Conservation (phyloP, 306 rosid species). For the Hippophae rhamnoides region DNA sequence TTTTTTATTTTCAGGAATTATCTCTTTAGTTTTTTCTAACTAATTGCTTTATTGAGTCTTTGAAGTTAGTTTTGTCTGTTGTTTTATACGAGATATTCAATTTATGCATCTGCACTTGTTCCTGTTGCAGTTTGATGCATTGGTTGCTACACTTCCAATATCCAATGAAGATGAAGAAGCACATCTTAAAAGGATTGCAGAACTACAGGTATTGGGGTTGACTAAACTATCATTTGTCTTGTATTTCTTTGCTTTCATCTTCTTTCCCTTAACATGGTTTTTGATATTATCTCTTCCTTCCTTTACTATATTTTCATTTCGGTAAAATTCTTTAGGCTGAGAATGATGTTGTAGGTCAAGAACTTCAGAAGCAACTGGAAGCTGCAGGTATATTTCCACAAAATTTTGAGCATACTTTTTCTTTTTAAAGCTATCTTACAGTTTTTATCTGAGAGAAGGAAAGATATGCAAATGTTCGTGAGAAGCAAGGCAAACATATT, state of each 20-base stretch:
- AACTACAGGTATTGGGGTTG: conserved; percentile 52
- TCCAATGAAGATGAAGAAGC: conserved; percentile 73
- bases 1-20: too few species aligned
- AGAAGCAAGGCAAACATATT: too few species aligned
- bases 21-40: too few species aligned
- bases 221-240: conserved; percentile 1
- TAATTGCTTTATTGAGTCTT: too few species aligned
- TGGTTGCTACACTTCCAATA: conserved; percentile 74
- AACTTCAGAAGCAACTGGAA: conserved; percentile 83
- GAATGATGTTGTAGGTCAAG: conserved; percentile 71
- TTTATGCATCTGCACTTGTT: conserved; percentile 11
- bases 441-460: too few species aligned
- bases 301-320: too few species aligned
- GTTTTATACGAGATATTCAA: background rate
- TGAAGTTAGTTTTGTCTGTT: too few species aligned
- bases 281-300: background rate
- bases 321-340: conserved; percentile 46
- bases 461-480: too few species aligned
- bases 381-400: conserved; percentile 57
- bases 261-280: background rate
- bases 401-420: conserved; percentile 11
- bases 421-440: background rate
- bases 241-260: background rate
- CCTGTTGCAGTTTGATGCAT: conserved; percentile 58
- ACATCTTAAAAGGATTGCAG: conserved; percentile 65